phyloP scores from a whole-genome alignment of 140 eudicot genomes.

The Cichorium intybus region DNA sequence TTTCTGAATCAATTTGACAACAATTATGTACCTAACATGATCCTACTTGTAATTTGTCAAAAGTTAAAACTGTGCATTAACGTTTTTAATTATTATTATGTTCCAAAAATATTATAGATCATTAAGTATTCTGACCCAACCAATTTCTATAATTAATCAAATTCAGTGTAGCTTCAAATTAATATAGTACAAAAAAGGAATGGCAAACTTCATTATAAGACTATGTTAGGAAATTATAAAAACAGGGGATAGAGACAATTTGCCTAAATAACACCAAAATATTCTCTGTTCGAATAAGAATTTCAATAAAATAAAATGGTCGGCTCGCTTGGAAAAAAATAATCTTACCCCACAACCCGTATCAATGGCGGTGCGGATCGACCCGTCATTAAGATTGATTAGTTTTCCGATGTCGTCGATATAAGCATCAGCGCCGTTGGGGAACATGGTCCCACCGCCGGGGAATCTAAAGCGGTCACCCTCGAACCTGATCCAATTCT shows the following conservation, averaged over 20 bases:
- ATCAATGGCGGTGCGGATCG: conserved; percentile 94
- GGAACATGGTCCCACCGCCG: conserved; percentile 96
- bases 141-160: background rate
- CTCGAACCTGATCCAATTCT: conserved; percentile 90
- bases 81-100: background rate
- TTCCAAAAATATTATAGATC: background rate
- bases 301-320: conserved; percentile 14
- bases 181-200: background rate
- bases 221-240: background rate
- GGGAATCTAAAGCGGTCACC: conserved; percentile 95
- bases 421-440: conserved; percentile 79
- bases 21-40: conserved; percentile 16
- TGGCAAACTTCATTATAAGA: background rate
- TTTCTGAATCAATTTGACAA: conserved; percentile 11
- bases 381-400: conserved; percentile 77
- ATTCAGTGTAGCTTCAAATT: background rate
- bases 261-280: conserved; percentile 23
- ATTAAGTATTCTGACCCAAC: background rate
- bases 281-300: conserved; percentile 5
- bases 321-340: background rate
- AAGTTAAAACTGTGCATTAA: background rate
- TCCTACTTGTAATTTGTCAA: conserved; percentile 19
- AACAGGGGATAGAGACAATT: conserved; percentile 15
- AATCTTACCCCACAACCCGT: conserved; percentile 97
- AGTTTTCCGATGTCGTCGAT: conserved; percentile 78